A percentile compares a stretch with the other conserved stretches of the same genome.
Evolutionary conservation across 306 rosid species (phyloP).

Genomic region (Prosopis cineraria): DNA sequence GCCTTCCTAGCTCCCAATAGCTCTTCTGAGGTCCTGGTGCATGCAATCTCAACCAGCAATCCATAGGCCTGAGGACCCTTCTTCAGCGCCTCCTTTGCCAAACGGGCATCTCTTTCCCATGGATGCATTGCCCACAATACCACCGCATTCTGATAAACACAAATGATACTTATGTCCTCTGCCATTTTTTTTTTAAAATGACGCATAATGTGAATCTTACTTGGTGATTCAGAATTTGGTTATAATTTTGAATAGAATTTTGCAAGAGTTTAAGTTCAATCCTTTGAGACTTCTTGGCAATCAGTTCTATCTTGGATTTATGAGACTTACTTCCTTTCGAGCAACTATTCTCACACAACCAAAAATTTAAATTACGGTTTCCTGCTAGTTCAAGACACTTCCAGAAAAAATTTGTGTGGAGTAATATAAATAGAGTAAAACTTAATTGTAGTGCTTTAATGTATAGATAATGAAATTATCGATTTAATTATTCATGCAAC

Average conservation of each 20-base stretch:
- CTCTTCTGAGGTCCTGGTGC: conserved; percentile 83
- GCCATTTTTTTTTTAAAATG: background rate
- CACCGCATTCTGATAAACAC: conserved; percentile 64
- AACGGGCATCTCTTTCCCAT: conserved; percentile 97
- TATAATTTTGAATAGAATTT: background rate
- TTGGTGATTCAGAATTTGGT: background rate
- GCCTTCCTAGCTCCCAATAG: conserved; percentile 88
- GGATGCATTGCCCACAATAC: conserved; percentile 92
- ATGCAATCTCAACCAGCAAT: conserved; percentile 74
- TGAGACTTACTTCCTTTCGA: background rate
- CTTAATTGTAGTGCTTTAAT: too few relatives aligned
- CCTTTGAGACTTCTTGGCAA: background rate
- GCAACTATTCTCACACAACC: background rate
- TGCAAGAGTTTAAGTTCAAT: background rate
- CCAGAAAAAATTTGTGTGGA: background rate
- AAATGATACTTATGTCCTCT: background rate
- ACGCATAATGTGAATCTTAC: background rate
- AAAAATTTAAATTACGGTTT: background rate
- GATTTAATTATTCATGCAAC: background rate
- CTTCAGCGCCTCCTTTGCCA: conserved; percentile 68
- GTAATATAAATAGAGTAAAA: background rate
- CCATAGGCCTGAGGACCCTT: conserved; percentile 57
- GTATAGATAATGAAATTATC: too few relatives aligned
- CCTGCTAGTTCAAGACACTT: background rate
- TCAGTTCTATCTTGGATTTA: background rate